These are phyloP conservation scores for Potentilla sterilis DNA, from an alignment of 306 rosid genomes.

Conservation along the genomic window DNA sequence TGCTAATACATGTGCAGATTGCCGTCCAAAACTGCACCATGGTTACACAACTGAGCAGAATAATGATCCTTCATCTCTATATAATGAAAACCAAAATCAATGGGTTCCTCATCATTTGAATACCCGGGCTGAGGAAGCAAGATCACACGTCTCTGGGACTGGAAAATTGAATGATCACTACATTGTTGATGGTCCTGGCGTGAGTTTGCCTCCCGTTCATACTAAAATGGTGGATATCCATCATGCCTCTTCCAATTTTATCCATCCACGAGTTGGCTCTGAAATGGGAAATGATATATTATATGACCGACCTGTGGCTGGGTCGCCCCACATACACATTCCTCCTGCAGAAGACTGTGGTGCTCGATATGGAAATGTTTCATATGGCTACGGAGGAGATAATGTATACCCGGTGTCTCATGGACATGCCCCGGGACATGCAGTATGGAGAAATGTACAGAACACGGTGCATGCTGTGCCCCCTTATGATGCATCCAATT, in stretches of 20 bases:
- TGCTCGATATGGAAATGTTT: constrained; percentile 54
- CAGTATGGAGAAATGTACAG: constrained; percentile 63
- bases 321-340: constrained; percentile 43
- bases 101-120: constrained; percentile 61
- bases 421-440: constrained; percentile 56
- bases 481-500: constrained; percentile 53
- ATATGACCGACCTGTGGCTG: constrained; percentile 64
- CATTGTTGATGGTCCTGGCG: constrained; percentile 56
- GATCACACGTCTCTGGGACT: constrained; percentile 49
- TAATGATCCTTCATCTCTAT: constrained; percentile 51
- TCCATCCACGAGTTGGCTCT: constrained; percentile 54
- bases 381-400: constrained; percentile 65
- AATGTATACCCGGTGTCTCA: constrained; percentile 47
- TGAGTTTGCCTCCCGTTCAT: constrained; percentile 54
- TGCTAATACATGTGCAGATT: constrained; percentile 53
- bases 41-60: constrained; percentile 52
- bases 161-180: constrained; percentile 63
- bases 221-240: constrained; percentile 54
- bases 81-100: constrained; percentile 56
- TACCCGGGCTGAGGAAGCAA: constrained; percentile 56
- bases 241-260: constrained; percentile 43
- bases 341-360: constrained; percentile 65
- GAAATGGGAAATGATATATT: constrained; percentile 63
- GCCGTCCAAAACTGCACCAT: constrained; percentile 71
- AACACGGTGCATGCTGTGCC: constrained; percentile 53